These are phyloP conservation scores for Elaeis oleifera DNA, from an alignment of 202 grass and related monocot genomes.

Conservation along the genomic window DNA sequence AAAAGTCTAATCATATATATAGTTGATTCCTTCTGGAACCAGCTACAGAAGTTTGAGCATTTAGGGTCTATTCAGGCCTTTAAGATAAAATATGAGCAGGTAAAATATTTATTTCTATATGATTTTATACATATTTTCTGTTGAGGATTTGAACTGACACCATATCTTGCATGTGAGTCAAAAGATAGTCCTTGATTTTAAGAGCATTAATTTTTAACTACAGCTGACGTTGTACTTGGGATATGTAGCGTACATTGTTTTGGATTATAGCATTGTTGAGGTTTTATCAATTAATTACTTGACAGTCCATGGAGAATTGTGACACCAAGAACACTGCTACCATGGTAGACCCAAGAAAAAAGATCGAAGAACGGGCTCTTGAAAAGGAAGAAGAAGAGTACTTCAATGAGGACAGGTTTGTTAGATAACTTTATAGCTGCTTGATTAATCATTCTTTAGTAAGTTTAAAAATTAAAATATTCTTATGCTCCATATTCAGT, in stretches of 20 bases:
- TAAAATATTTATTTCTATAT: constrained; percentile 5
- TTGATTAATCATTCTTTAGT: background rate
- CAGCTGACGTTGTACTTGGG: too few relatives aligned
- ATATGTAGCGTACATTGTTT: background rate
- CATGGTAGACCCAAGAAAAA: constrained; percentile 58
- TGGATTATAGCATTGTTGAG: background rate
- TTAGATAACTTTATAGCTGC: constrained; percentile 21
- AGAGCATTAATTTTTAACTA: too few relatives aligned
- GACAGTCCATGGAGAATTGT: constrained; percentile 58
- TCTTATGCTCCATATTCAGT: constrained; percentile 31
- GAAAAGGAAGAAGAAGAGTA: constrained; percentile 99
- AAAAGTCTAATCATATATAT: constrained; percentile 69
- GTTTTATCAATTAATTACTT: background rate
- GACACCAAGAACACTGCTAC: constrained; percentile 48
- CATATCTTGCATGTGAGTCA: too few relatives aligned
- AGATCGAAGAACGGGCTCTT: constrained; percentile 74
- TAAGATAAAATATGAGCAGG: constrained; percentile 95
- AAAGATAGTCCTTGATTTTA: too few relatives aligned
- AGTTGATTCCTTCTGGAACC: constrained; percentile 62
- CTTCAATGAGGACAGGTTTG: constrained; percentile 89
- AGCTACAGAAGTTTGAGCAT: constrained; percentile 65
- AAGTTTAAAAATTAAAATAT: too few relatives aligned
- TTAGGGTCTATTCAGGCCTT: constrained; percentile 77
- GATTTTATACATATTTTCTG: too few relatives aligned
- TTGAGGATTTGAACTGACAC: too few relatives aligned